These are phyloP conservation scores for Xylariaceae sp. DNA, from an alignment of 2,329 filamentous ascomycete species.

Conservation along the genomic window DNA sequence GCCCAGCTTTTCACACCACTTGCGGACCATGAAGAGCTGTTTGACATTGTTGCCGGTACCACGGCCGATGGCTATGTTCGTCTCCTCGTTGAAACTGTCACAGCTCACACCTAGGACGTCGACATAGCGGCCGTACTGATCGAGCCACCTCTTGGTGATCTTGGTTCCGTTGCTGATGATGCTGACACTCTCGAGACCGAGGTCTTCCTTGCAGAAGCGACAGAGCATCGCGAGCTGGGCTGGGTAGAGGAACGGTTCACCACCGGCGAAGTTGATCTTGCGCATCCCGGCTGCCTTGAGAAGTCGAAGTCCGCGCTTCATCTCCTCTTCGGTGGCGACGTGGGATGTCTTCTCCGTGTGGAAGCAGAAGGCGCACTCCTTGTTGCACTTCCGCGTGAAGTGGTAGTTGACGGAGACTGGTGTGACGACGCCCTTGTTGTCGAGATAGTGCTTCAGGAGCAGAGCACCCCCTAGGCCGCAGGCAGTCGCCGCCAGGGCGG, in stretches of 20 bases:
- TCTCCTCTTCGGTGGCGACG: conserved; percentile 36
- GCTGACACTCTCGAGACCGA: conserved; percentile 45
- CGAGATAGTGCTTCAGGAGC: background rate
- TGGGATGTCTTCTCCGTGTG: conserved; percentile 48
- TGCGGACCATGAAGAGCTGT: conserved; percentile 39
- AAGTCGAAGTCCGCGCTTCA: conserved; percentile 41
- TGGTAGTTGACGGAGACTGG: conserved; percentile 43
- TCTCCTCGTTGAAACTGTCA: conserved; percentile 47
- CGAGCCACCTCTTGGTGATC: conserved; percentile 40
- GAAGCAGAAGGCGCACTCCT: conserved; percentile 51
- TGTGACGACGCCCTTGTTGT: background rate
- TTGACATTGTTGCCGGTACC: conserved; percentile 43
- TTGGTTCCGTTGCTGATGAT: conserved; percentile 51
- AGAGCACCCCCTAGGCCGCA: conserved; percentile 4
- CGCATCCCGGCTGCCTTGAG: conserved; percentile 48
- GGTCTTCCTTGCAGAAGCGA: conserved; percentile 43
- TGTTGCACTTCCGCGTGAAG: conserved; percentile 44
- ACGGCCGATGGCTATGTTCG: conserved; percentile 48
- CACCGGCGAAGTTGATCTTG: conserved; percentile 52
- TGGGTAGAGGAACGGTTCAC: conserved; percentile 50
- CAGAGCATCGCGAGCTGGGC: conserved; percentile 39
- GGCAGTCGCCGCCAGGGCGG: background rate
- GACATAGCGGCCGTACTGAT: conserved; percentile 38
- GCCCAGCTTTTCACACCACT: conserved; percentile 41
- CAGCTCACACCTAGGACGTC: conserved; percentile 53